Evolutionary conservation across 2,329 filamentous ascomycete genomes (phyloP).

Genomic region (Aureobasidium sp.): DNA sequence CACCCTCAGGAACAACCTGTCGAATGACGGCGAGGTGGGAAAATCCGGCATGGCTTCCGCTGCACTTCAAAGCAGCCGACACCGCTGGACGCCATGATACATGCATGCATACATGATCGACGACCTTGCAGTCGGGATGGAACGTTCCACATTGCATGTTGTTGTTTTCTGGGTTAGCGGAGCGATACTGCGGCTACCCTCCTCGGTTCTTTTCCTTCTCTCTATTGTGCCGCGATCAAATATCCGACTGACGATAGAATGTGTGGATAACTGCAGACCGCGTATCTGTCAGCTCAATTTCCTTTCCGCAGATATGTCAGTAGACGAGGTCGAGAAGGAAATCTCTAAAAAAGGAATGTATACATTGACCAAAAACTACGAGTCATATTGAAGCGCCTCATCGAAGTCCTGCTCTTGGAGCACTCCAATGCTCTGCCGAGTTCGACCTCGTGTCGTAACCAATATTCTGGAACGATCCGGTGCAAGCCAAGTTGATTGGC

Average conservation of each 20-base stretch:
- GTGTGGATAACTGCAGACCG: background rate
- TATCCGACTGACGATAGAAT: background rate
- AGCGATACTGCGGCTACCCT: background rate
- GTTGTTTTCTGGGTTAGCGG: background rate
- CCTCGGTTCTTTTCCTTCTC: background rate
- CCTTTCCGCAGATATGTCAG: background rate
- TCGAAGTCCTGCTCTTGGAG: background rate
- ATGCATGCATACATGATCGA: background rate
- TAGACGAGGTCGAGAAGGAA: too few relatives aligned
- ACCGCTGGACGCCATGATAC: background rate
- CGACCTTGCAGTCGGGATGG: background rate
- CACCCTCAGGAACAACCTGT: background rate
- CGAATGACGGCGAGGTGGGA: background rate
- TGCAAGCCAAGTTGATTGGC: background rate
- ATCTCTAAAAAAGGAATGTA: too few relatives aligned
- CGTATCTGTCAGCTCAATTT: background rate
- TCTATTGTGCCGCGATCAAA: background rate
- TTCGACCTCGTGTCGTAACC: background rate
- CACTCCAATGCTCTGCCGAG: background rate
- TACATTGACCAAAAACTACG: background rate
- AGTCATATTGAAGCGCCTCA: background rate
- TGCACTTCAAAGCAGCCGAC: background rate
- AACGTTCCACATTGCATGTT: conserved; percentile 1
- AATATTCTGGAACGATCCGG: background rate
- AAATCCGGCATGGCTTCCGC: background rate